Base-by-base conservation (phyloP, 2,329 filamentous ascomycete genomes). In the Epicoccum nigrum region DNA sequence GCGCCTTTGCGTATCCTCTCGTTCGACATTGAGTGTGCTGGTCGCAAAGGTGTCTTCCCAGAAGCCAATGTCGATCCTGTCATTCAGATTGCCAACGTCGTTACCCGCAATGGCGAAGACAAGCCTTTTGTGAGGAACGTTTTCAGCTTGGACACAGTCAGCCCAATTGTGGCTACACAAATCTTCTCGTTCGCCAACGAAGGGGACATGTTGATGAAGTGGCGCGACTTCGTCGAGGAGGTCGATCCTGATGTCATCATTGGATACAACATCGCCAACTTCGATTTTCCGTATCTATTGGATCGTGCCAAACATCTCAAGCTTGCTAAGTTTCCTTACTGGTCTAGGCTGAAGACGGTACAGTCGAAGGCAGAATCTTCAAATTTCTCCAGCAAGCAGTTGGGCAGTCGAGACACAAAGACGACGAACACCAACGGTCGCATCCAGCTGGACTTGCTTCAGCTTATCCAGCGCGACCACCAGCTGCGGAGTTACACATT, bases 11-110 rank as follows among this genome's bases (percentile, higher is more conserved):
- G 94, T 55, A 88, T 96, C 38, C 76, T 99, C 37, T 97, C 94
- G 4, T 97, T 99, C 68, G 94, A 99, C 83, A 99, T 99, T 63
- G 94, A 99, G 74, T 99, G 94, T 74, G 94, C 94, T 63, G 94
- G 94, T 43, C 89, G 95, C 63, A 97, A 99, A 76, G 94, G 94
- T 59, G 89, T 99, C 68, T 99, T 99, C 67, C 94, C 95, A 0
- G 94, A 99, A 73, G 86, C 95, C 8, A 86, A 93, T 54, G 78
- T 90, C 16, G 94, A 99, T 65, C 92, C 93, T 0, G 92, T 99
- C 59, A 99, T 99, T 60, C 94, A 99, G 72, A 99, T 99, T 58
- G 94, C 94, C 51, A 97, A 97, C 65, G 85, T 97, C 5, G 93
- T 99, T 15, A 97, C 92, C 25, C 83, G 87, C 67, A 97, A 96